Evolutionary conservation across 2,329 filamentous ascomycete species (phyloP), one percentile per base, ranked within the genome.

Genomic region (Fusarium sp.): DNA sequence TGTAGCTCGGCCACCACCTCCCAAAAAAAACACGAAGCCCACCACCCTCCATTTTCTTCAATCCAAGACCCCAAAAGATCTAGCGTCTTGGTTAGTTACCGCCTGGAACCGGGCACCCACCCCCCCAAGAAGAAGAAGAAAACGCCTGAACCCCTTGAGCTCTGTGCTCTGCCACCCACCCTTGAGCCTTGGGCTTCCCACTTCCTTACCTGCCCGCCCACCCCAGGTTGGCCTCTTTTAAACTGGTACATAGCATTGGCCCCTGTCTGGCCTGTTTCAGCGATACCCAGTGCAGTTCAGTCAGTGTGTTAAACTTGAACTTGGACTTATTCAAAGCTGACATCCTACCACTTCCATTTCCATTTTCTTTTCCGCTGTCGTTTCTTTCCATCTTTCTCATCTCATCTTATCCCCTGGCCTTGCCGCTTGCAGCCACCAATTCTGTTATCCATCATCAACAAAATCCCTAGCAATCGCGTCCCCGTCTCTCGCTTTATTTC

Each of bases 181-280:
- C 27, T 13, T 29, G 27, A 13, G 27, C 9, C 55, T 49, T 53
- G 27, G 39, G 42, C 41, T 48, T 21, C 49, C 39, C 39, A 37
- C 45, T 39, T 32, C 31, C 17, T 17, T 33, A 25, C 35, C 35
- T 47, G n/a, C 42, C 42, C 33, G 49, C 44, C 43, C 37, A 29
- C 45, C 52, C 42, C 49, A 49, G 39, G 33, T n/a, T 33, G 31
- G 31, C 31, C 31, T 33, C 53, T 47, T 35, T 62, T 57, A 62
- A 59, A 31, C 29, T 27, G n/a, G n/a, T n/a, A n/a, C n/a, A n/a
- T n/a, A 50, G 29, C 37, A 41, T 54, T 50, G 17, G 36, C 9
- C 35, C 61, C 35, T 61, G 51, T 44, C 36, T 45, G 56, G 27
- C 27, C 56, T 62, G 61, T 64, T 64, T 64, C 62, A 65, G 58